Percentiles rank a stretch among this genome's conserved stretches.
Conservation (phyloP, 1,284 basidiomycete genomes). For the Xanthoconium separans region DNA sequence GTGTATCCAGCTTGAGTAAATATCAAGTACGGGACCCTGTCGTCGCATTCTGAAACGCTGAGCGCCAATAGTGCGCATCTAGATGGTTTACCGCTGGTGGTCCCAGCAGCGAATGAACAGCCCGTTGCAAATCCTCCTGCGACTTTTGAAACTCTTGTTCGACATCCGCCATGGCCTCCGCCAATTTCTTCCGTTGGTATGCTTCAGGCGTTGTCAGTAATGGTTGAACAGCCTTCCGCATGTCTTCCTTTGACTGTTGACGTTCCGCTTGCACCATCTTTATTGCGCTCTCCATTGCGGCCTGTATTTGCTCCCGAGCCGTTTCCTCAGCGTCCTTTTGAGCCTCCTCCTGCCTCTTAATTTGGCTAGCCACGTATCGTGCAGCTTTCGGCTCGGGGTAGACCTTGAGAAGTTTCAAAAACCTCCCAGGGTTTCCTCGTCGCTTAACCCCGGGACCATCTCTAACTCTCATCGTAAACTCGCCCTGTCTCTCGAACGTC, state of each 20-base stretch:
- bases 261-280: no score
- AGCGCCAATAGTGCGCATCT: not conserved
- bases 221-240: not conserved
- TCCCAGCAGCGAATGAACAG: not conserved
- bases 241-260: not conserved
- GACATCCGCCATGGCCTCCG: not conserved
- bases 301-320: no score
- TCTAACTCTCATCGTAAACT: not conserved
- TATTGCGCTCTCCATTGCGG: no score
- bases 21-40: not conserved
- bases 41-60: not conserved
- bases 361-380: no score
- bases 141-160: not conserved
- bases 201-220: not conserved
- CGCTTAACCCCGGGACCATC: not conserved
- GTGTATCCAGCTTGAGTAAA: no score
- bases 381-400: no score
- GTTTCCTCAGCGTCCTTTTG: no score
- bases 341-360: no score
- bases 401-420: no score
- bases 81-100: not conserved
- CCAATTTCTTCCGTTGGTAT: not conserved
- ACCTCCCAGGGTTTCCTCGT: no score
- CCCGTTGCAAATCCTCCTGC: not conserved
- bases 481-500: not conserved